Base-by-base conservation (phyloP, 2,329 filamentous ascomycete species). In the Whalleya microplaca region DNA sequence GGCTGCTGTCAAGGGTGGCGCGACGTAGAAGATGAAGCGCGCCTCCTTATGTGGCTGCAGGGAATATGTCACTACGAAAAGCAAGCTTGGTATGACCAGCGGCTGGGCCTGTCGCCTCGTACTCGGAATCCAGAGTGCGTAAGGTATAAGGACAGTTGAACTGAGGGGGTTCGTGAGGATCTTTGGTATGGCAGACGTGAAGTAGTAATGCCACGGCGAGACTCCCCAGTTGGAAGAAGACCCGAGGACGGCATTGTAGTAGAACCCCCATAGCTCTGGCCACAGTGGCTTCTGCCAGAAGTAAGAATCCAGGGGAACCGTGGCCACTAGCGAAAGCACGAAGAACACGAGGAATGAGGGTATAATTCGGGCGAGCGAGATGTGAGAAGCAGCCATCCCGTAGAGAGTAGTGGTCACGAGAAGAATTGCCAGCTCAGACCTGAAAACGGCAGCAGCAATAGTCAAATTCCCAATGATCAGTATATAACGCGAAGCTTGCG, bases 1-100 rank as follows among this genome's bases (percentile, higher is more conserved):
- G 2, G 88, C 84, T 10, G 88, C 89, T 0, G 93, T 96, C 27
- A 98, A 77, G 0, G 88, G 81, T 0, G 95, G 95, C 21, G 96
- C 81, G 50, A 86, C 82, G 75, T 98, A 98, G 67, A 98, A 86
- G 65, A 99, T 88, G 78, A 99, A 99, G 18, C 95, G 90, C 72
- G 92, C 90, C 76, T 99, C 95, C 72, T 99, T 99, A 77, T 99
- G 95, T 0, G 94, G 93, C 59, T 96, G 89, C 48, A 92, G 66
- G 61, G 92, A 96, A 78, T 96, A 98, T 43, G 96, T 73, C 3
- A 82, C 82, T 19, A 96, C 80, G 72, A 93, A 99, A 27, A 83
- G 73, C 1, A 96, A 63, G 9, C 84, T 82, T 0, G 95, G 92
- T 2, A 88, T 65, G 3, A 90, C 78, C 0, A 91, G 67, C 6